Evolutionary conservation across 208 protist species (phyloP).

Genomic region (Endotrypanum monterogeii): DNA sequence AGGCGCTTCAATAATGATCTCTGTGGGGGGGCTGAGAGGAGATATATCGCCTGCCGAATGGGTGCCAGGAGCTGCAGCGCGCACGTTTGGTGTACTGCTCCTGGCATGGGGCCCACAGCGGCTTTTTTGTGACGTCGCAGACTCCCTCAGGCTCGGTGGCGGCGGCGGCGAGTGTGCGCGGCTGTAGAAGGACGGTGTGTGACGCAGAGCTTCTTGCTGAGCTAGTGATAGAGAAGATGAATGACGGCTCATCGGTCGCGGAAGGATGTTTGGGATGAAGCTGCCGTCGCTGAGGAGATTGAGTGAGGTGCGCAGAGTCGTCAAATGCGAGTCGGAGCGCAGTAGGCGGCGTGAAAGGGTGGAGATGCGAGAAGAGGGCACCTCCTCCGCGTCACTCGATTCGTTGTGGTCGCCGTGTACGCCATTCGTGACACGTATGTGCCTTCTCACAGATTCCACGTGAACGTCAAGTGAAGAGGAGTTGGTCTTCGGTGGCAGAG

Average conservation of each 20-base stretch:
- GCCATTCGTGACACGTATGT: neutral
- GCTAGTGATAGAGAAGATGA: slow-evolving; percentile 35
- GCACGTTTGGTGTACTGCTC: slow-evolving; percentile 6
- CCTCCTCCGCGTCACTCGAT: neutral
- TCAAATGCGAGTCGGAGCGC: slow-evolving; percentile 3
- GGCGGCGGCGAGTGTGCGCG: slow-evolving; percentile 49
- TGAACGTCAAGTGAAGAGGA: neutral
- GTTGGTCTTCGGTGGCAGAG: slow-evolving; percentile 6
- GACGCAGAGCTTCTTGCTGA: slow-evolving; percentile 38
- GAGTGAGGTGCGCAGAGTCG: neutral
- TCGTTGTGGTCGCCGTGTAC: slow-evolving; percentile 6
- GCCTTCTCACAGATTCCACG: neutral
- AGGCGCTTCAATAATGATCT: slow-evolving; percentile 1
- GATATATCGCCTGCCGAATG: slow-evolving; percentile 1
- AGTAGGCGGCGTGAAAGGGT: neutral
- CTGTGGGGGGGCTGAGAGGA: slow-evolving; percentile 10
- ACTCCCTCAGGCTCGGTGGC: slow-evolving; percentile 28
- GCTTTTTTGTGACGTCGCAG: slow-evolving; percentile 13
- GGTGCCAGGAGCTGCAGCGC: neutral
- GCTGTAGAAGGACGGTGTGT: slow-evolving; percentile 35
- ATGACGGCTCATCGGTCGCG: slow-evolving; percentile 37
- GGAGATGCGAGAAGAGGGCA: neutral
- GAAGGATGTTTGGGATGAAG: slow-evolving; percentile 13
- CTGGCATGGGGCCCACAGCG: slow-evolving; percentile 8
- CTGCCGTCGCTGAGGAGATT: slow-evolving; percentile 1